Percentiles rank a stretch among this genome's conserved stretches.
phyloP scores from a whole-genome alignment of 768 basidiomycete species.

The Phylloporus rhodoxanthus region DNA sequence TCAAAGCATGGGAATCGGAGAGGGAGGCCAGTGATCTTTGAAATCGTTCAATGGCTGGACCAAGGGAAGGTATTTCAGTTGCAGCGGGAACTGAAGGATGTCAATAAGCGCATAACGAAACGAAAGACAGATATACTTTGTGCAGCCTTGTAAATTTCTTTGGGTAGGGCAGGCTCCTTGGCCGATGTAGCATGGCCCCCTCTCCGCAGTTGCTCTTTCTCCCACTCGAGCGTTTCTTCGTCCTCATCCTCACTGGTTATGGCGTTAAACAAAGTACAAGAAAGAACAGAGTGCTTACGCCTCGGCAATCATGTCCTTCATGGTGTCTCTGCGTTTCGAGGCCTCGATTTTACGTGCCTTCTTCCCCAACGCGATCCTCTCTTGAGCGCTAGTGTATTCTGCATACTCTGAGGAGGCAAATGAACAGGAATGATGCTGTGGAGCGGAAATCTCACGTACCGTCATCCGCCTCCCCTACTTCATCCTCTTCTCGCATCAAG shows the following conservation, averaged over 20 bases:
- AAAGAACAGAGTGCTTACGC: slow-evolving; percentile 45
- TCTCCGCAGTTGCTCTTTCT: slow-evolving; percentile 73
- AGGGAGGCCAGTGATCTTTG: slow-evolving; percentile 54
- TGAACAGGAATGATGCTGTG: slow-evolving; percentile 4
- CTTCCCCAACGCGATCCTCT: slow-evolving; percentile 80
- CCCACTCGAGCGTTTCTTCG: slow-evolving; percentile 83
- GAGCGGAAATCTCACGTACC: slow-evolving; percentile 41
- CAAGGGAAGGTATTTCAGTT: slow-evolving; percentile 60
- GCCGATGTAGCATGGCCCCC: slow-evolving; percentile 52
- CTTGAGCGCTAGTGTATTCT: slow-evolving; percentile 83
- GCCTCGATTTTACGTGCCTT: slow-evolving; percentile 72
- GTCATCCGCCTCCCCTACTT: slow-evolving; percentile 82
- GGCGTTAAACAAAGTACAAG: not conserved
- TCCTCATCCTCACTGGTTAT: slow-evolving; percentile 65
- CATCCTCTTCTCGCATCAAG: slow-evolving; percentile 79
- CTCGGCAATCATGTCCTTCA: slow-evolving; percentile 78
- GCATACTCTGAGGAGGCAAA: slow-evolving; percentile 55
- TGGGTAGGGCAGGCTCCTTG: slow-evolving; percentile 34
- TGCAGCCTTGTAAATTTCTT: slow-evolving; percentile 62
- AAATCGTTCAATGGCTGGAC: slow-evolving; percentile 54
- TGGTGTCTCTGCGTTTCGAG: slow-evolving; percentile 56
- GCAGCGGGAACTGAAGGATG: slow-evolving; percentile 54
- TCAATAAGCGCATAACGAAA: slow-evolving; percentile 11
- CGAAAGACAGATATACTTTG: slow-evolving; percentile 46
- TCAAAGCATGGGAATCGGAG: slow-evolving; percentile 61